A percentile compares a stretch with the other conserved stretches of the same genome.
phyloP scores from a whole-genome alignment of 2,329 filamentous ascomycete genomes.

The Alternaria atra region DNA sequence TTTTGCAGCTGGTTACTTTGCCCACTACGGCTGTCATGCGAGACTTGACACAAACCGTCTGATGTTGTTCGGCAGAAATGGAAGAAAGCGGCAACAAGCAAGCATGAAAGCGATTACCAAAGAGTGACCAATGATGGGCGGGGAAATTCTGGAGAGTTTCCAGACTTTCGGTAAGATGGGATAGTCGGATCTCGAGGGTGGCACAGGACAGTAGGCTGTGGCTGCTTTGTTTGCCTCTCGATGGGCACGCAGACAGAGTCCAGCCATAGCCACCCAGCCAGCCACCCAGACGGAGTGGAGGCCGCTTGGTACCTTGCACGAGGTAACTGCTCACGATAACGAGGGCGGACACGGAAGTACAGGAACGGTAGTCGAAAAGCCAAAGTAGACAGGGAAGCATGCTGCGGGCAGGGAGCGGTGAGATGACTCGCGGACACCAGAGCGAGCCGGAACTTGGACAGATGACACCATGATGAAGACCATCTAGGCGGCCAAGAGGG shows the following conservation, averaged over 20 bases:
- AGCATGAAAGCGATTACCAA: slow-evolving; percentile 16
- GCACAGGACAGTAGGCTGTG: slow-evolving; percentile 36
- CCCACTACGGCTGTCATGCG: slow-evolving; percentile 26
- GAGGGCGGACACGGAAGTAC: slow-evolving; percentile 35
- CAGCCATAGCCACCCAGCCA: slow-evolving; percentile 13
- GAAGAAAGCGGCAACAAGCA: slow-evolving; percentile 8
- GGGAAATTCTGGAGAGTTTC: slow-evolving; percentile 18
- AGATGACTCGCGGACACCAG: slow-evolving; percentile 48
- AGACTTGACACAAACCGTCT: slow-evolving; percentile 27
- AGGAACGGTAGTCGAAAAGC: slow-evolving; percentile 19
- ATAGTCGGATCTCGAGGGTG: slow-evolving; percentile 30
- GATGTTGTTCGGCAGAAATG: slow-evolving; percentile 19
- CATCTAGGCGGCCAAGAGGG: slow-evolving; percentile 27
- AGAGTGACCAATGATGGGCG: slow-evolving; percentile 27
- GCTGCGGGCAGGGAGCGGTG: slow-evolving; percentile 41
- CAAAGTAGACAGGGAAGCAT: slow-evolving; percentile 35
- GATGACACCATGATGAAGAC: slow-evolving; percentile 44
- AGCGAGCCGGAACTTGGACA: slow-evolving; percentile 40
- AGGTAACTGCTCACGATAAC: slow-evolving; percentile 43
- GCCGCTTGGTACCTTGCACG: slow-evolving; percentile 38
- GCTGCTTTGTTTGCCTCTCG: slow-evolving; percentile 42
- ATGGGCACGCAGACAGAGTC: slow-evolving; percentile 31
- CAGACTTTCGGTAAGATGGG: slow-evolving; percentile 29
- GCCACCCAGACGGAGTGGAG: slow-evolving; percentile 29
- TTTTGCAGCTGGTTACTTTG: slow-evolving; percentile 25